A percentile compares a stretch with the other conserved stretches of the same genome.
These are phyloP conservation scores for Alternaria solani DNA, from an alignment of 2,329 filamentous ascomycete species.

Conservation along the genomic window DNA sequence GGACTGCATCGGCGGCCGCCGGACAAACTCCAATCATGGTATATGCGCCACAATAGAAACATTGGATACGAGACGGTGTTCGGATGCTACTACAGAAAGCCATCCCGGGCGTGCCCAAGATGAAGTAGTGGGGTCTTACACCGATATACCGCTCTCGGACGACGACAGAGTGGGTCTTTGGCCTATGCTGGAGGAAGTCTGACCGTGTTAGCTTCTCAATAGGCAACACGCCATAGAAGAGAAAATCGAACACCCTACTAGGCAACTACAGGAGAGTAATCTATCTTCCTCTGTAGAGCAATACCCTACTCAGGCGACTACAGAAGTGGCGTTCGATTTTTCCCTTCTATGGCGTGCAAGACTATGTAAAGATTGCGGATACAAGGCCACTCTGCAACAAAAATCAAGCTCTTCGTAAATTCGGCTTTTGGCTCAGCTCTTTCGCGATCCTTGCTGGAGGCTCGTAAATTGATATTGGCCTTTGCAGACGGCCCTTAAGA, in stretches of 20 bases:
- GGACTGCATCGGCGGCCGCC: neutral
- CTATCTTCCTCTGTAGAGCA: too few species aligned
- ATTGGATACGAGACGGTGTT: neutral
- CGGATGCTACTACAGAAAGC: neutral
- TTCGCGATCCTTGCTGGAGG: neutral
- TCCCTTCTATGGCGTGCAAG: too few species aligned
- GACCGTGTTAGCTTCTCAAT: neutral
- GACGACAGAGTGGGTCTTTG: conserved; percentile 8
- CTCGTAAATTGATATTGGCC: neutral
- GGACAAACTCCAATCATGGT: conserved; percentile 1
- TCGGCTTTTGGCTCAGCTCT: neutral
- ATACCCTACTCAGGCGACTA: too few species aligned
- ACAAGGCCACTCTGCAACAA: neutral
- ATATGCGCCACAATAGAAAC: neutral
- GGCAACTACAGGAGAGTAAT: too few species aligned
- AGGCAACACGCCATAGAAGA: too few species aligned
- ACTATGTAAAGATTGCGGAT: neutral
- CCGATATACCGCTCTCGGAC: conserved; percentile 17
- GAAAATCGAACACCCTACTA: too few species aligned
- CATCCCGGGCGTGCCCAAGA: neutral
- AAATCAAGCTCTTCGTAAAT: neutral
- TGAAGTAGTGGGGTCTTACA: neutral
- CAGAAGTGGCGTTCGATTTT: too few species aligned
- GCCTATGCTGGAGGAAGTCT: conserved; percentile 9
- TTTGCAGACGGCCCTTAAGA: neutral